Percentiles rank a stretch among this genome's conserved stretches.
Conservation (phyloP, 345 rosid species). For the Nephelium lappaceum region DNA sequence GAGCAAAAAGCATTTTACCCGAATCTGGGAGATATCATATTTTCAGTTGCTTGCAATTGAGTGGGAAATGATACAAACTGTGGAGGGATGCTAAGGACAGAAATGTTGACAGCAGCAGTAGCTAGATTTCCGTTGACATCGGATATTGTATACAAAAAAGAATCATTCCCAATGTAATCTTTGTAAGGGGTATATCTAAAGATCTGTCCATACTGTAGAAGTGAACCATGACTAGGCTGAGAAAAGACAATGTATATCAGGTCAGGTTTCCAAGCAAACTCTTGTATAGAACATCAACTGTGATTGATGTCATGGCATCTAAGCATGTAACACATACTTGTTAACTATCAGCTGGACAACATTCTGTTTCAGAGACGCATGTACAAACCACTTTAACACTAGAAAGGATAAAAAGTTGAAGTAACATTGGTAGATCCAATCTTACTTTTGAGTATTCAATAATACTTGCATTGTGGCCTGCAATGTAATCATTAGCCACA, state of each 20-base stretch:
- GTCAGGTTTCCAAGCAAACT: constrained; percentile 9
- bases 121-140: constrained; percentile 73
- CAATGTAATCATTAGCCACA: constrained; percentile 74
- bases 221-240: constrained; percentile 88
- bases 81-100: constrained; percentile 77
- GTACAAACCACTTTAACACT: neutral
- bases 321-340: neutral
- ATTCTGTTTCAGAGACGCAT: neutral
- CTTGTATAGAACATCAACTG: too few relatives aligned
- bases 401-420: neutral
- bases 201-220: constrained; percentile 60
- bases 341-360: neutral
- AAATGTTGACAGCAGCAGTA: constrained; percentile 57
- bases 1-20: constrained; percentile 40
- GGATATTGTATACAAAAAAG: constrained; percentile 62
- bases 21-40: constrained; percentile 63
- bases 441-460: constrained; percentile 68
- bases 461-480: constrained; percentile 62
- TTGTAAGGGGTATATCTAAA: constrained; percentile 83
- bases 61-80: constrained; percentile 70
- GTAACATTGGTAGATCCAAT: neutral
- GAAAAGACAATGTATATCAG: constrained; percentile 17
- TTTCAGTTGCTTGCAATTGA: constrained; percentile 77
- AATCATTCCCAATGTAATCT: constrained; percentile 73
- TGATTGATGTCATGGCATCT: neutral